Base-by-base conservation (phyloP, 2,329 filamentous ascomycete genomes). In the Grosmannia penicillata region DNA sequence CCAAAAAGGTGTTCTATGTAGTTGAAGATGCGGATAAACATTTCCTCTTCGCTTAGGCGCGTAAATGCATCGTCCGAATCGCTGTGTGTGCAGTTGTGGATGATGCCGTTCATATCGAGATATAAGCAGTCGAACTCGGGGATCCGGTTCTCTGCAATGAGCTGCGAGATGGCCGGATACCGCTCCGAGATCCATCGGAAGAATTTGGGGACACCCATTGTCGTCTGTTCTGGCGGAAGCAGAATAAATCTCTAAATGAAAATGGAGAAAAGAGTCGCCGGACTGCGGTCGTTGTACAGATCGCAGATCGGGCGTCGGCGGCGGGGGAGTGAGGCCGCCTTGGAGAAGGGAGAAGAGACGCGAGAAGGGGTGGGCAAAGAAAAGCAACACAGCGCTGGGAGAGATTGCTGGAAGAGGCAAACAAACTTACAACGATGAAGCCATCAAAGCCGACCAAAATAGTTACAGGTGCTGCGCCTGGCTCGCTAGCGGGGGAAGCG, bases 21-120 rank as follows among this genome's bases (percentile, higher is more conserved):
- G 62, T 96, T 96, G 74, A 98, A 98, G 53, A 98, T 98, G 42
- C 86, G 82, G 49, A 98, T 95, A 56, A 98, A 98, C 91, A 98
- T 98, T 60, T 95, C 84, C 58, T 98, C 89, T 58, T 98, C 93
- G 41, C 81, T 89, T 61, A 96, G 78, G 39, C 91, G 85, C 53
- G 93, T 93, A 2, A 84, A 85, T 4, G 86, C 77, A 55, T 89
- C 87, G 54, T 93, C 87, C 19, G 84, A 80, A 61, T 98, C 89
- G 54, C 91, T 94, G 63, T 98, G 91, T 40, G 91, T 98, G 60
- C 91, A 98, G 60, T 98, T 98, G 62, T 98, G 89, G 53, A 98
- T 98, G 58, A 98, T 98, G 49, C 91, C 91, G 61, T 98, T 98
- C 91, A 98, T 98, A 54, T 93, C 84, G 50, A 93, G 76, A 62